Percentiles rank a stretch among this genome's conserved stretches.
Conservation (phyloP, 2,329 filamentous ascomycete species). For the Cladophialophora carrionii region DNA sequence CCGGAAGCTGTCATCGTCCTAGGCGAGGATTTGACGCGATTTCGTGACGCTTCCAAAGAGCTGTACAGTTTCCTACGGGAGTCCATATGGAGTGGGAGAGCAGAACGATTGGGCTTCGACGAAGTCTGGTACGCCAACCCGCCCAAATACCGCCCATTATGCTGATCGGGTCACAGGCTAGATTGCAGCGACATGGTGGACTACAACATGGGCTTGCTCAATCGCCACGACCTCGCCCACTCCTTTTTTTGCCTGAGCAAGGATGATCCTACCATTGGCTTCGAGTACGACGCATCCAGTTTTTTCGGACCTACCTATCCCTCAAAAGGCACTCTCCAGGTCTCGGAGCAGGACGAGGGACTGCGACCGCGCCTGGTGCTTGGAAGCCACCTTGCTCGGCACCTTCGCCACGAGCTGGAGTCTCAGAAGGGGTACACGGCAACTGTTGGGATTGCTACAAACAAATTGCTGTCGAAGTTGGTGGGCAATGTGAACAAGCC, state of each 20-base stretch:
- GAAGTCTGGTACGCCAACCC: slow-evolving; percentile 68
- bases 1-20: slow-evolving; percentile 84
- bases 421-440: slow-evolving; percentile 80
- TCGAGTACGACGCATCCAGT: slow-evolving; percentile 71
- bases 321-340: slow-evolving; percentile 4
- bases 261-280: slow-evolving; percentile 76
- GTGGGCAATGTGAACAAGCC: slow-evolving; percentile 85
- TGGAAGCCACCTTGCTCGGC: slow-evolving; percentile 77
- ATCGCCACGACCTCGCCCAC: slow-evolving; percentile 62
- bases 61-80: slow-evolving; percentile 73
- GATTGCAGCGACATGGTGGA: slow-evolving; percentile 85
- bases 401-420: slow-evolving; percentile 74
- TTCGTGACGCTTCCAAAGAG: slow-evolving; percentile 82
- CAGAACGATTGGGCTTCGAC: slow-evolving; percentile 85
- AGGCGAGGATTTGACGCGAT: slow-evolving; percentile 82
- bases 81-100: slow-evolving; percentile 76
- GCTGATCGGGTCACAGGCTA: slow-evolving; percentile 51
- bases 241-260: slow-evolving; percentile 81
- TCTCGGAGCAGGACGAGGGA: slow-evolving; percentile 39
- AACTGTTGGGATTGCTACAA: slow-evolving; percentile 84
- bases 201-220: slow-evolving; percentile 76
- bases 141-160: slow-evolving; percentile 39
- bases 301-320: slow-evolving; percentile 69
- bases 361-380: slow-evolving; percentile 68
- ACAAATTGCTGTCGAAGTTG: slow-evolving; percentile 83